These are phyloP conservation scores for Arthromyces matolae DNA, from an alignment of 768 basidiomycete species.

Conservation along the genomic window DNA sequence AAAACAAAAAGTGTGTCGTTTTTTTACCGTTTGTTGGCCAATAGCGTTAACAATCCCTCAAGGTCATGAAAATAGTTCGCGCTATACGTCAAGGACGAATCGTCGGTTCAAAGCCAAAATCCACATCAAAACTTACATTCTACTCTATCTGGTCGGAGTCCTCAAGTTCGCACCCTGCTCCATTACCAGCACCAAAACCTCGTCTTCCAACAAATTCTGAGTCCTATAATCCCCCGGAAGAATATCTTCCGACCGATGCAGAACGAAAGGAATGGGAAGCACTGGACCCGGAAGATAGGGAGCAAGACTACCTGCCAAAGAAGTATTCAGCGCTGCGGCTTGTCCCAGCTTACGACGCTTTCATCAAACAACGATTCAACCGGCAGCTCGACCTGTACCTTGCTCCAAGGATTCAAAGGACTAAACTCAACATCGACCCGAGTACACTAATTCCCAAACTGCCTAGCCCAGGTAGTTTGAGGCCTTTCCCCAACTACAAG, in stretches of 20 bases:
- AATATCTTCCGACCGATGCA: conserved; percentile 84
- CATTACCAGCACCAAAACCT: conserved; percentile 89
- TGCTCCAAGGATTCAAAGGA: conserved; percentile 85
- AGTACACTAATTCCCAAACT: conserved; percentile 89
- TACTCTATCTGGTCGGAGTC: conserved; percentile 89
- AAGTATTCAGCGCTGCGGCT: conserved; percentile 82
- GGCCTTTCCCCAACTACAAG: conserved; percentile 89
- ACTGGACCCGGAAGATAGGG: conserved; percentile 83
- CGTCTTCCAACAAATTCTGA: conserved; percentile 90
- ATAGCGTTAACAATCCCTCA: conserved; percentile 4
- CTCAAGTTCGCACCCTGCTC: conserved; percentile 73
- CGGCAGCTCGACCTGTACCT: conserved; percentile 96
- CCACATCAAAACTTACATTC: conserved; percentile 62
- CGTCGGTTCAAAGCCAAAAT: conserved; percentile 81
- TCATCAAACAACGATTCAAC: conserved; percentile 91
- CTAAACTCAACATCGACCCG: conserved; percentile 89
- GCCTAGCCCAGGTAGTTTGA: conserved; percentile 85
- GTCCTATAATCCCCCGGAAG: conserved; percentile 97
- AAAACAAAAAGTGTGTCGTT: conserved; percentile 81
- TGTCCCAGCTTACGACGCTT: conserved; percentile 87
- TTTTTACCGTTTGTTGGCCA: not conserved
- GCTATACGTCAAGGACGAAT: conserved; percentile 97
- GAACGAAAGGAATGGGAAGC: conserved; percentile 83
- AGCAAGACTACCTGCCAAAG: conserved; percentile 83
- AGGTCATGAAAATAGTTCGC: conserved; percentile 99